Evolutionary conservation across 225 moss, liverwort and hornwort genomes (phyloP).

Genomic region (Physcomitrium patens): DNA sequence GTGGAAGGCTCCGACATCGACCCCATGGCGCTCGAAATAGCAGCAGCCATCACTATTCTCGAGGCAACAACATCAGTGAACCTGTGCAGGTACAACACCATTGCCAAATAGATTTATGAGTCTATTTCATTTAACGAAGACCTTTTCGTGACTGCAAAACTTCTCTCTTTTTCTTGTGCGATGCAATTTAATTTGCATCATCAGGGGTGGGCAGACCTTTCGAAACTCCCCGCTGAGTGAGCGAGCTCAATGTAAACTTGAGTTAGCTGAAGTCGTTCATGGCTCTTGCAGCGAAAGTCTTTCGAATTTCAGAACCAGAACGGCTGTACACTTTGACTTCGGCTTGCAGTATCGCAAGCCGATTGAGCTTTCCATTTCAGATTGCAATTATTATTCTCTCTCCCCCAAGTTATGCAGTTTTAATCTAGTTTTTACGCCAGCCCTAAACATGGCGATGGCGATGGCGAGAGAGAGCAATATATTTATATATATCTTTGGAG

Average conservation of each 20-base stretch:
- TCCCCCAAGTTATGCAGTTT: too few relatives aligned
- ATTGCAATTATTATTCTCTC: background rate
- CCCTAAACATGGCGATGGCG: too few relatives aligned
- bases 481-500: too few relatives aligned
- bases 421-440: too few relatives aligned
- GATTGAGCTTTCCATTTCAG: background rate
- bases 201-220: background rate
- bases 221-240: background rate
- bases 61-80: slow-evolving; percentile 32
- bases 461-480: background rate
- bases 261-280: slow-evolving; percentile 5
- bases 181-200: background rate
- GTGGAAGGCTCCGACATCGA: slow-evolving; percentile 47
- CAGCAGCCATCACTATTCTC: slow-evolving; percentile 34
- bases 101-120: background rate
- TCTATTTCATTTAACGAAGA: background rate
- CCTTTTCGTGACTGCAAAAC: background rate
- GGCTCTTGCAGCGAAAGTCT: background rate
- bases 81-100: slow-evolving; percentile 40
- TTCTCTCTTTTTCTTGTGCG: too few relatives aligned
- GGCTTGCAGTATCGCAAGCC: background rate
- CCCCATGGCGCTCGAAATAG: slow-evolving; percentile 32
- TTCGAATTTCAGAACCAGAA: background rate
- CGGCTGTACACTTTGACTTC: background rate
- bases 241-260: background rate